A percentile compares a stretch with the other conserved stretches of the same genome.
These are phyloP conservation scores for Pleoardoris graminearum DNA, from an alignment of 2,329 filamentous ascomycete species.

Conservation along the genomic window DNA sequence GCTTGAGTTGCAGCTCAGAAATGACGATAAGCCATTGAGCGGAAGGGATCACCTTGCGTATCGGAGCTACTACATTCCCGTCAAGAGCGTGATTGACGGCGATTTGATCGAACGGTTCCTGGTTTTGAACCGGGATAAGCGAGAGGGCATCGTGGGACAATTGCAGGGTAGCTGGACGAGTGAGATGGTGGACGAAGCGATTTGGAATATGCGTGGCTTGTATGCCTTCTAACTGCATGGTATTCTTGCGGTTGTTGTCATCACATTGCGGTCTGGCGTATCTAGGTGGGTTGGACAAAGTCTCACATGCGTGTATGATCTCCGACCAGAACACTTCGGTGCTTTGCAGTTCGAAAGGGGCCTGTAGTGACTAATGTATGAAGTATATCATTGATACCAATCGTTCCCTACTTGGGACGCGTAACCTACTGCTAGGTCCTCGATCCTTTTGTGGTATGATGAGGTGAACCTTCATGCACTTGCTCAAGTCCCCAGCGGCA, in stretches of 20 bases:
- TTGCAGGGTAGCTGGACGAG: constrained; percentile 76
- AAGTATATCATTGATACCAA: background rate
- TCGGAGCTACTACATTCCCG: constrained; percentile 90
- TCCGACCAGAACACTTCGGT: background rate
- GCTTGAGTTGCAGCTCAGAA: constrained; percentile 83
- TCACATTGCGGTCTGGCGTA: background rate
- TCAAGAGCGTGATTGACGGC: constrained; percentile 95
- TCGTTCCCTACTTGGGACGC: no score
- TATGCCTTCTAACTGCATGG: constrained; percentile 35
- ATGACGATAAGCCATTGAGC: constrained; percentile 76
- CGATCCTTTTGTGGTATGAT: no score
- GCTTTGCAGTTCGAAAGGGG: background rate
- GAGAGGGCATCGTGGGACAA: constrained; percentile 92
- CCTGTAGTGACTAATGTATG: background rate
- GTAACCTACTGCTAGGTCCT: no score
- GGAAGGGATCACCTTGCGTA: constrained; percentile 96
- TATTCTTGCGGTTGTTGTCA: background rate
- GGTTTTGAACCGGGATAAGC: constrained; percentile 81
- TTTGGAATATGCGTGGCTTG: constrained; percentile 52
- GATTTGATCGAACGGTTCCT: constrained; percentile 94
- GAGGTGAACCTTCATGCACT: no score
- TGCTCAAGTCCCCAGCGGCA: no score
- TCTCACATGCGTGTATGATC: background rate
- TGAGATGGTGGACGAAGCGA: constrained; percentile 93
- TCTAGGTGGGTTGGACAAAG: background rate